Percentiles rank a stretch among this genome's conserved stretches.
Conservation (phyloP, 805 yeast genomes). For the Nakazawaea pomicola region DNA sequence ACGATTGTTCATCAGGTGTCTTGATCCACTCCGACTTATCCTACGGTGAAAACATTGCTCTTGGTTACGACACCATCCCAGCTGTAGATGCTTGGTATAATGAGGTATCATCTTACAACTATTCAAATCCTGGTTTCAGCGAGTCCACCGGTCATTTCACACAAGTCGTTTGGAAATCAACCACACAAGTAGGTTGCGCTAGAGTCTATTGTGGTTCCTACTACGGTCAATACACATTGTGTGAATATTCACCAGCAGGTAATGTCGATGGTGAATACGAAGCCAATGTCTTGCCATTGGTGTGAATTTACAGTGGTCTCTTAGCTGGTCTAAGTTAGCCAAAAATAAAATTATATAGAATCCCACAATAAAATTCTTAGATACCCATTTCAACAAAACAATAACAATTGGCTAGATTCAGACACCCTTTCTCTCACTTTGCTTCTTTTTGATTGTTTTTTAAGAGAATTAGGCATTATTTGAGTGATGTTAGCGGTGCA, state of each 20-base stretch:
- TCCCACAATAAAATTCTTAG: neutral
- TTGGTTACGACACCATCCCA: conserved; percentile 52
- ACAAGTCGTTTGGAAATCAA: conserved; percentile 64
- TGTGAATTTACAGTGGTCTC: neutral
- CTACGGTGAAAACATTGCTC: conserved; percentile 75
- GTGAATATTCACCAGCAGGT: conserved; percentile 78
- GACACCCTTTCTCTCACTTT: no score
- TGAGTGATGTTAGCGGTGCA: no score
- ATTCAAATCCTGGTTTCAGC: conserved; percentile 42
- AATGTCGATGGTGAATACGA: conserved; percentile 49
- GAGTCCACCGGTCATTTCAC: conserved; percentile 70
- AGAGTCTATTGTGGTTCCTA: conserved; percentile 41
- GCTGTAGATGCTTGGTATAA: conserved; percentile 68
- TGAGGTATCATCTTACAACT: conserved; percentile 55
- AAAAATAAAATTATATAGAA: neutral
- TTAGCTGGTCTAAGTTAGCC: neutral
- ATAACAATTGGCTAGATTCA: no score
- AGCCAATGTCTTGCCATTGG: conserved; percentile 25
- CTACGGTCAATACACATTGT: conserved; percentile 58
- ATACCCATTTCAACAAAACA: no score
- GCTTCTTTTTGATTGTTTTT: no score
- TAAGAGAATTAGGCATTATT: no score
- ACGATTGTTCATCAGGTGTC: conserved; percentile 49
- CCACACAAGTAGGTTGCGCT: conserved; percentile 67
- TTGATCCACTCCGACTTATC: conserved; percentile 58